Conservation (phyloP, 1,284 basidiomycete genomes). For the Polyporus tsugae region DNA sequence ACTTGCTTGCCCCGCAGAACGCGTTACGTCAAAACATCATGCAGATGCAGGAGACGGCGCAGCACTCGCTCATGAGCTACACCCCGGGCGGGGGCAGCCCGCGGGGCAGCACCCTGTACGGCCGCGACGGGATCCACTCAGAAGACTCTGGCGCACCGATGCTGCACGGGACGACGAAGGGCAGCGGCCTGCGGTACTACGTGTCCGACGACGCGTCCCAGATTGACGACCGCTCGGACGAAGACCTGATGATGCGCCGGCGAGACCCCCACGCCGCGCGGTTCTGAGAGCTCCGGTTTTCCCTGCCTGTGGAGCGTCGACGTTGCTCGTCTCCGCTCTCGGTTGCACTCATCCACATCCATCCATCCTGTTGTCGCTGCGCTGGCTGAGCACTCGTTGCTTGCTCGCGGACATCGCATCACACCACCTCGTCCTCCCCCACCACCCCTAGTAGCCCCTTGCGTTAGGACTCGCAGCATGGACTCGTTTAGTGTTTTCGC, state of each 20-base stretch:
- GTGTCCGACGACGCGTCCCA: conserved; percentile 56
- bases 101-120: conserved; percentile 53
- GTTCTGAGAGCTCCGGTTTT: conserved; percentile 27
- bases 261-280: conserved; percentile 23
- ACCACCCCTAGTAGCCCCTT: background rate
- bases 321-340: background rate
- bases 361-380: background rate
- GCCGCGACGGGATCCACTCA: conserved; percentile 52
- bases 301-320: background rate
- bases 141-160: conserved; percentile 68
- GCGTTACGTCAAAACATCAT: conserved; percentile 80
- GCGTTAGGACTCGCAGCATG: conserved; percentile 2
- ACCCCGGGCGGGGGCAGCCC: conserved; percentile 51
- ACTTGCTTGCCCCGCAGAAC: conserved; percentile 52
- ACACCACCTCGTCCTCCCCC: background rate
- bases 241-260: conserved; percentile 37
- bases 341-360: background rate
- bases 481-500: conserved; percentile 12
- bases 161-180: conserved; percentile 55
- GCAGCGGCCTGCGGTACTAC: conserved; percentile 64
- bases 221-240: conserved; percentile 37
- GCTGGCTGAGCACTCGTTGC: background rate
- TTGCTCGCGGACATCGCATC: background rate
- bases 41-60: conserved; percentile 78
- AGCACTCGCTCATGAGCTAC: conserved; percentile 63